Evolutionary conservation across 129 eudicot genomes (phyloP).

Genomic region (Dittrichia graveolens): DNA sequence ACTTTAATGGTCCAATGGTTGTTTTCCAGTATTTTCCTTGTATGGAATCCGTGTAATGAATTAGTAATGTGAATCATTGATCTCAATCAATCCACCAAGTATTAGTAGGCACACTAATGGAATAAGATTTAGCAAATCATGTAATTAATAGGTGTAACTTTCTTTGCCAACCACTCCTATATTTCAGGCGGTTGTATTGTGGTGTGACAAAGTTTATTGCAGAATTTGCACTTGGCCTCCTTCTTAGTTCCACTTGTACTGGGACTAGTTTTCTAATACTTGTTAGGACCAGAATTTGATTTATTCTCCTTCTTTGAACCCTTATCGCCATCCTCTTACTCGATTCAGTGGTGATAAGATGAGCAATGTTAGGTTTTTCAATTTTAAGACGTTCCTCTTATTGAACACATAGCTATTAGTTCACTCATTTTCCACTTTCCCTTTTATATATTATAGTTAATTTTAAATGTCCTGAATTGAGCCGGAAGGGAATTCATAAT

Average conservation of each 20-base stretch:
- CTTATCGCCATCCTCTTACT: background rate
- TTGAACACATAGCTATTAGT: no score
- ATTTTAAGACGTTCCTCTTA: no score
- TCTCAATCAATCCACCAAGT: slow-evolving; percentile 13
- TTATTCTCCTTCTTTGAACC: background rate
- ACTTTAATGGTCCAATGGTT: background rate
- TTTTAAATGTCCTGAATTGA: background rate
- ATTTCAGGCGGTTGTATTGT: no score
- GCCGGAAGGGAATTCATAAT: background rate
- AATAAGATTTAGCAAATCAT: background rate
- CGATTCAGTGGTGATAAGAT: background rate
- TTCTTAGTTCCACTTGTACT: no score
- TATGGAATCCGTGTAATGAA: no score
- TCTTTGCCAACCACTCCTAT: no score
- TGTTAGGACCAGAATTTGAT: background rate
- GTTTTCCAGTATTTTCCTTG: background rate
- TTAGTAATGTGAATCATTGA: no score
- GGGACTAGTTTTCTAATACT: background rate
- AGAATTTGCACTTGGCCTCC: background rate
- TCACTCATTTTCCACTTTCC: no score
- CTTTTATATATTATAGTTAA: background rate
- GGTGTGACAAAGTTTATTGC: background rate
- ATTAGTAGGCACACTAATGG: background rate
- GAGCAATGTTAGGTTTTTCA: background rate
- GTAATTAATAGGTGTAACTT: no score